A percentile compares a stretch with the other conserved stretches of the same genome.
Conservation (phyloP, 331 rosid genomes). For the Quercus lobata region DNA sequence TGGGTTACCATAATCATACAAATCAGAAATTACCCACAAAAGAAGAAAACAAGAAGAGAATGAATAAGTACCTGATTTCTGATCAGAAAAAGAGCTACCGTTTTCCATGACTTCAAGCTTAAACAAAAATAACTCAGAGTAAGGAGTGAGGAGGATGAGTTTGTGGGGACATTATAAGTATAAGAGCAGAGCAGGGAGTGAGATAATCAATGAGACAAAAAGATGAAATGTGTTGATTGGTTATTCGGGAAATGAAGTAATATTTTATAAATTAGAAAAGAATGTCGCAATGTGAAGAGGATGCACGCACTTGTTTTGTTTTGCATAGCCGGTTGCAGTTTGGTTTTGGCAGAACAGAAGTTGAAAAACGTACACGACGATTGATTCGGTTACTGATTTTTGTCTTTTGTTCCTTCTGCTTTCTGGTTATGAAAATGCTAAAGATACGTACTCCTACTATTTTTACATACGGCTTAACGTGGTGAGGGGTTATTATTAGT, state of each 20-base stretch:
- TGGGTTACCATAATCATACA: neutral
- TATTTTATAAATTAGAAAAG: neutral
- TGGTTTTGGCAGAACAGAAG: neutral
- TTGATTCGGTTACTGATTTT: neutral
- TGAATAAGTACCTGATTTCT: constrained; percentile 7
- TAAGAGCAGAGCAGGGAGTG: neutral
- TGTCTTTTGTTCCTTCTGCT: neutral
- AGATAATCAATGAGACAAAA: neutral
- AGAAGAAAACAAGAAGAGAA: neutral
- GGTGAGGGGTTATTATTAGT: too few species aligned
- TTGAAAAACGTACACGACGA: neutral
- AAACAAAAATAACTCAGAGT: neutral
- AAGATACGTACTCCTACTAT: too few species aligned
- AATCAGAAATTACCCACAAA: constrained; percentile 18
- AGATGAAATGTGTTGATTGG: neutral
- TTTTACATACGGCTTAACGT: too few species aligned
- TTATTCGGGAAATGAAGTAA: neutral
- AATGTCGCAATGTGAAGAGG: neutral
- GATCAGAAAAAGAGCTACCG: constrained; percentile 17
- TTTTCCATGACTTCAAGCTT: constrained; percentile 15
- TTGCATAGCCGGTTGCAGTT: neutral
- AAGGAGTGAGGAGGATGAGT: neutral
- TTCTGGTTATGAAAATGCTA: neutral
- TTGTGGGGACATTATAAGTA: neutral
- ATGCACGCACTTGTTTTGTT: neutral